phyloP scores from a whole-genome alignment of 2,329 filamentous ascomycete species.

The Chaetomiaceae sp. region DNA sequence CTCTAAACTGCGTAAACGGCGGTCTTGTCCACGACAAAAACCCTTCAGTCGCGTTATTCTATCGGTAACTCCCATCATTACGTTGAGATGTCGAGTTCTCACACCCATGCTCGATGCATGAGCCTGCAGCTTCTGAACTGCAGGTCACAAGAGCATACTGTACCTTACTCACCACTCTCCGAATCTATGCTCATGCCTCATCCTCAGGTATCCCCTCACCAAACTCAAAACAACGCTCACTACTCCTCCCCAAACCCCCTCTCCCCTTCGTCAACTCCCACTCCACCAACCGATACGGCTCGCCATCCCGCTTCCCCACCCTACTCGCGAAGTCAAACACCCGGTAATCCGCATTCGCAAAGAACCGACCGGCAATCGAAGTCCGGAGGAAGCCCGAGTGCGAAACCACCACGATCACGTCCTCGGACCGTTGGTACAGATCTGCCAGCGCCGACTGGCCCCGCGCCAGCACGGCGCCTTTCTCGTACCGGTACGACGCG shows the following conservation, averaged over 20 bases:
- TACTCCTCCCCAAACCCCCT: conserved; percentile 47
- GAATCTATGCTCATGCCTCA: too few species aligned
- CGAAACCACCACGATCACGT: conserved; percentile 54
- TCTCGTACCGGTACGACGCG: conserved; percentile 47
- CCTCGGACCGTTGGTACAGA: conserved; percentile 44
- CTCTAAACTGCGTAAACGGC: too few species aligned
- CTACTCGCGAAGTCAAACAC: conserved; percentile 48
- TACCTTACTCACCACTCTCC: not conserved
- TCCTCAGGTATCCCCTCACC: conserved; percentile 3
- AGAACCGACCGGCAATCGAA: conserved; percentile 49
- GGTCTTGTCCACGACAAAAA: too few species aligned
- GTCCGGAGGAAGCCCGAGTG: conserved; percentile 57
- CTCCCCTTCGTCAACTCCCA: conserved; percentile 40
- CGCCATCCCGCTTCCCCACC: conserved; percentile 16
- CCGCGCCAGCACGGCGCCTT: conserved; percentile 46
- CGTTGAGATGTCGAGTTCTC: too few species aligned
- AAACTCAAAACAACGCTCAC: not conserved
- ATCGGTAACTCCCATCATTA: too few species aligned
- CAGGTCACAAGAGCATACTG: too few species aligned
- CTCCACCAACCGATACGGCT: conserved; percentile 31
- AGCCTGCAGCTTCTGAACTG: too few species aligned
- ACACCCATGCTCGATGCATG: too few species aligned
- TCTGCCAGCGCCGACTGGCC: conserved; percentile 44
- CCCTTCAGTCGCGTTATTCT: too few species aligned
- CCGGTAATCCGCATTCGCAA: conserved; percentile 58